Evolutionary conservation across 768 basidiomycete genomes (phyloP), one percentile per base, ranked within the genome.

Genomic region (Leccinum aurantiacum): DNA sequence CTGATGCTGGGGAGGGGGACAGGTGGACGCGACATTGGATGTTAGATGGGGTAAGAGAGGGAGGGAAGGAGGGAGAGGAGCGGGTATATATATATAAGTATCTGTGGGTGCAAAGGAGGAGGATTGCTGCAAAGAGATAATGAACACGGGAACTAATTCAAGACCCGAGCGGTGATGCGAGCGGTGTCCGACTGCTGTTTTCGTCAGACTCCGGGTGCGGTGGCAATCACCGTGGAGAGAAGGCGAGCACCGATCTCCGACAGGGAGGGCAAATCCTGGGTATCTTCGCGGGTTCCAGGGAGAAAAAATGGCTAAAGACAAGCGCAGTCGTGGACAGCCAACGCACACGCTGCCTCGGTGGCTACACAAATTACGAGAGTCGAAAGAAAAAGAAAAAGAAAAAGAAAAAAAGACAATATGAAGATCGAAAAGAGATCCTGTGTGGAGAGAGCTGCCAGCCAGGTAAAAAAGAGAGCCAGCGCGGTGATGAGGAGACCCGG

Each of bases 1-100:
- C 79, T 76, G 35, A 83, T 83, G 64, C 80, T 80, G 25, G 83
- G 83, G 27, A 84, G 72, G 2, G 78, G 70, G 1, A 74, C 68
- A 8, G 62, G 62, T 1, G 63, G 64, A 25, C 69, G 71, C 31
- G 72, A 60, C 71, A 73, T 74, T 35, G 27, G 2, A 17, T 0
- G 6, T 13, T 0, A 19, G 47, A 24, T 37, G 22, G 38, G 2
- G 54, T 5, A 13, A 27, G 54, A 27, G 22, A 47, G 47, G 31
- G 24, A 25, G 15, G 53, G 53, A 9, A 11, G 19, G 11, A 22
- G 46, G 48, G 24, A 24, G 48, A 49, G 24, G 24, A 24, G 24
- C 19, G 52, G 17, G 57, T 69, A 61, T 62, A 67, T 60, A 61
- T 67, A 60, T 47, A 47, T 47, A 38, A 38, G 37, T 38, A 63